Percentiles rank a stretch among this genome's conserved stretches.
phyloP scores from a whole-genome alignment of 2,329 filamentous ascomycete genomes.

The Fusarium subtropicale region DNA sequence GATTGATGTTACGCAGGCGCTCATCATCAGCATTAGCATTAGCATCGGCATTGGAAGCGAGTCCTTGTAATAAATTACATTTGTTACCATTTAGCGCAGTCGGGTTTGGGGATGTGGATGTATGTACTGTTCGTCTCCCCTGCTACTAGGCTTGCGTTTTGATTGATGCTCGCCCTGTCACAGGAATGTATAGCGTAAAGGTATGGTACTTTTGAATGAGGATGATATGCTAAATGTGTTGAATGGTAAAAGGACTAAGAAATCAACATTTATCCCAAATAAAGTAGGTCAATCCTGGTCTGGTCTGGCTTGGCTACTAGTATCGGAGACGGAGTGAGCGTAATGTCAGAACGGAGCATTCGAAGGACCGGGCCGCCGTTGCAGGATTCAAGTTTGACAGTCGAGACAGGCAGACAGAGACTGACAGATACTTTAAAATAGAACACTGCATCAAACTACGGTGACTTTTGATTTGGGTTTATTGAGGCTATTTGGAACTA shows the following conservation, averaged over 20 bases:
- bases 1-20: not conserved
- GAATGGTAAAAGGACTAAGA: not conserved
- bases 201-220: not conserved
- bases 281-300: not conserved
- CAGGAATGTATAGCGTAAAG: not conserved
- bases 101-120: conserved; percentile 6
- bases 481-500: conserved; percentile 33
- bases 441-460: not conserved
- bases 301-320: not conserved
- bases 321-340: not conserved
- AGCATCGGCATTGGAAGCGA: not conserved
- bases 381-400: conserved; percentile 17
- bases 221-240: not conserved
- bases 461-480: conserved; percentile 6
- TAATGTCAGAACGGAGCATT: conserved; percentile 17
- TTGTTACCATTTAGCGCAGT: conserved; percentile 22
- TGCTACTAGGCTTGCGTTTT: conserved; percentile 6
- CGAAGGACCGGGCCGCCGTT: conserved; percentile 34
- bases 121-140: conserved; percentile 1
- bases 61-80: not conserved
- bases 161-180: not conserved
- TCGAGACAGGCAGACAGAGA: not conserved
- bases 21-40: not conserved
- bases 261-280: not conserved
- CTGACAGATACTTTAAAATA: not conserved